These are phyloP conservation scores for Yarrowia sp. DNA, from an alignment of 805 yeast genomes.

Conservation along the genomic window DNA sequence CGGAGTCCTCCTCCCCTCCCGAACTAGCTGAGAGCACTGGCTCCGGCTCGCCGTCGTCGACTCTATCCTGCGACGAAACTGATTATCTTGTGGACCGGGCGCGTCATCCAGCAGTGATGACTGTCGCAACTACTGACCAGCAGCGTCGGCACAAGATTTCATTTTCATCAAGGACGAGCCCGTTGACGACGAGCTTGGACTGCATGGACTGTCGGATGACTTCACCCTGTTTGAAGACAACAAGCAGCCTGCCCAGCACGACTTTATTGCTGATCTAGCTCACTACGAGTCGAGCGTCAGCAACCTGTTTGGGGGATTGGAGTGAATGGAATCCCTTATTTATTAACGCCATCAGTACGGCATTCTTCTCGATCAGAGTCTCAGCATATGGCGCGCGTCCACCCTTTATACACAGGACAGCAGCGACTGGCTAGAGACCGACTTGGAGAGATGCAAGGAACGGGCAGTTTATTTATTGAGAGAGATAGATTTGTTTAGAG, in stretches of 20 bases:
- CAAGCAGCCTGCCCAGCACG: constrained; percentile 27
- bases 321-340: constrained; percentile 12
- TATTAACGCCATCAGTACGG: constrained; percentile 25
- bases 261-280: constrained; percentile 18
- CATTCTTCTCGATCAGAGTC: constrained; percentile 19
- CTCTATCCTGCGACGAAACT: constrained; percentile 26
- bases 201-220: constrained; percentile 26
- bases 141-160: constrained; percentile 32
- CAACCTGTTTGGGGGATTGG: constrained; percentile 31
- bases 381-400: constrained; percentile 26
- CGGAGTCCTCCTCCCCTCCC: constrained; percentile 23
- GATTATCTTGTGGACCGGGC: constrained; percentile 29
- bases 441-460: constrained; percentile 11
- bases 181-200: constrained; percentile 24
- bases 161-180: constrained; percentile 21
- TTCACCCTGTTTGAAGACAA: constrained; percentile 29
- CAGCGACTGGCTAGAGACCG: constrained; percentile 27
- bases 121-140: constrained; percentile 30
- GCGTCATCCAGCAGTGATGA: constrained; percentile 38
- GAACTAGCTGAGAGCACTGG: constrained; percentile 16
- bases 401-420: not conserved
- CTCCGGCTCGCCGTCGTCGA: constrained; percentile 32
- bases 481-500: constrained; percentile 20
- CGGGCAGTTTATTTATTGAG: constrained; percentile 24
- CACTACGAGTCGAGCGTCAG: constrained; percentile 29